Conservation (phyloP, 208 protist species). For the Porcisia deanei region DNA sequence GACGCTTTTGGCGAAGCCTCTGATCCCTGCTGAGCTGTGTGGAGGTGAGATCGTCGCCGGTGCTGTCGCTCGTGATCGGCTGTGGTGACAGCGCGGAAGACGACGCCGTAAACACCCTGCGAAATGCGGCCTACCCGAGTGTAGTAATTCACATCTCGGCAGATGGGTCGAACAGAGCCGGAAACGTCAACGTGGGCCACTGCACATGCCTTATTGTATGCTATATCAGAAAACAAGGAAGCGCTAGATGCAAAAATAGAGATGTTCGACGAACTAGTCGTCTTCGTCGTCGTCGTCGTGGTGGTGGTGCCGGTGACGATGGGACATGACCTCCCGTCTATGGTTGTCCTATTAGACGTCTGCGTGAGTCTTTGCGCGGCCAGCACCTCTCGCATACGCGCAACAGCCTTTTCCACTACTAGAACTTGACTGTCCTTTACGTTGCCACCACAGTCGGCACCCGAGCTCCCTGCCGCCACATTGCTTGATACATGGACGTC, state of each 20-base stretch:
- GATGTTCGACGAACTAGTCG: background rate
- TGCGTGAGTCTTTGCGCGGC: background rate
- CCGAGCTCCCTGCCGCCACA: background rate
- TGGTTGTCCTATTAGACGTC: background rate
- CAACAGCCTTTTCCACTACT: constrained; percentile 6
- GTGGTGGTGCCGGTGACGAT: background rate
- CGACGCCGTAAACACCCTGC: constrained; percentile 87
- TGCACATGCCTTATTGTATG: constrained; percentile 24
- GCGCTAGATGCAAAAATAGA: background rate
- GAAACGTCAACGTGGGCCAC: constrained; percentile 37
- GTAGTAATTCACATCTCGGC: constrained; percentile 72
- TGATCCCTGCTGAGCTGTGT: constrained; percentile 4
- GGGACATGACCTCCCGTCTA: background rate
- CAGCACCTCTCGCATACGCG: constrained; percentile 13
- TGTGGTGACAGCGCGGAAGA: constrained; percentile 49
- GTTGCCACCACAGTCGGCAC: background rate
- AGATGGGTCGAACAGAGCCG: constrained; percentile 35
- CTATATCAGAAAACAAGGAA: constrained; percentile 25
- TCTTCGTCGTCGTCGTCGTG: background rate
- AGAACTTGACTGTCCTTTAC: background rate
- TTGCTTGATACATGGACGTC: background rate
- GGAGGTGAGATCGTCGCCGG: background rate
- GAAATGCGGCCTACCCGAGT: constrained; percentile 45
- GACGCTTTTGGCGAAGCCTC: background rate
- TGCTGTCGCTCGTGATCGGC: constrained; percentile 10